Percentiles rank a stretch among this genome's conserved stretches.
Conservation (phyloP, 108 stramenopile genomes). For the Skeletonema costatum region DNA sequence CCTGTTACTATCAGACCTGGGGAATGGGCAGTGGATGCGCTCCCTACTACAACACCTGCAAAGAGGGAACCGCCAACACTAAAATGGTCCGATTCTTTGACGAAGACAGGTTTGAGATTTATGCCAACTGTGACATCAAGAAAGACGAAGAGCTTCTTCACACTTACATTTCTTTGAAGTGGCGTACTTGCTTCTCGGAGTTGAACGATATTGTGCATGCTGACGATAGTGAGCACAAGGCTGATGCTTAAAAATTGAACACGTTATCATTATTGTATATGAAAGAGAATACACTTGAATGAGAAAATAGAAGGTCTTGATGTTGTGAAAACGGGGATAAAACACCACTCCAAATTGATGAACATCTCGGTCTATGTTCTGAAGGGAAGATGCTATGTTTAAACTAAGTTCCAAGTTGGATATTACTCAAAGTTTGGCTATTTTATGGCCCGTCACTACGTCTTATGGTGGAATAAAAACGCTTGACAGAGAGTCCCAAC, state of each 20-base stretch:
- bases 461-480: conserved; percentile 71
- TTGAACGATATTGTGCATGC: conserved; percentile 67
- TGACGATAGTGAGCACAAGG: conserved; percentile 41
- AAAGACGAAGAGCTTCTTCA: conserved; percentile 70
- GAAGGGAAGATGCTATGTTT: conserved; percentile 1
- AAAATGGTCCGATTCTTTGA: conserved; percentile 74
- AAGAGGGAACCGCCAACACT: conserved; percentile 71
- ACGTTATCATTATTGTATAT: not conserved
- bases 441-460: conserved; percentile 10
- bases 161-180: conserved; percentile 75
- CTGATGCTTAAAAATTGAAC: not conserved
- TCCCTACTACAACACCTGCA: conserved; percentile 74
- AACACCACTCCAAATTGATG: not conserved
- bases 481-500: conserved; percentile 68
- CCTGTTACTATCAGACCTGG: conserved; percentile 46
- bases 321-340: not conserved
- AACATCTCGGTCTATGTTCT: not conserved
- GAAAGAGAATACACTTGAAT: not conserved
- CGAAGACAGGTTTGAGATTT: conserved; percentile 72
- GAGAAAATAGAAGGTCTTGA: not conserved
- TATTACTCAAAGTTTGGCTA: not conserved
- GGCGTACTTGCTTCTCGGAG: conserved; percentile 71
- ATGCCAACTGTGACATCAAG: conserved; percentile 67
- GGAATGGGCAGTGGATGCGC: conserved; percentile 77
- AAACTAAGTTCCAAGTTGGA: not conserved